A percentile compares a stretch with the other conserved stretches of the same genome.
phyloP scores from a whole-genome alignment of 129 eudicot species.

The Flaveria brownii region DNA sequence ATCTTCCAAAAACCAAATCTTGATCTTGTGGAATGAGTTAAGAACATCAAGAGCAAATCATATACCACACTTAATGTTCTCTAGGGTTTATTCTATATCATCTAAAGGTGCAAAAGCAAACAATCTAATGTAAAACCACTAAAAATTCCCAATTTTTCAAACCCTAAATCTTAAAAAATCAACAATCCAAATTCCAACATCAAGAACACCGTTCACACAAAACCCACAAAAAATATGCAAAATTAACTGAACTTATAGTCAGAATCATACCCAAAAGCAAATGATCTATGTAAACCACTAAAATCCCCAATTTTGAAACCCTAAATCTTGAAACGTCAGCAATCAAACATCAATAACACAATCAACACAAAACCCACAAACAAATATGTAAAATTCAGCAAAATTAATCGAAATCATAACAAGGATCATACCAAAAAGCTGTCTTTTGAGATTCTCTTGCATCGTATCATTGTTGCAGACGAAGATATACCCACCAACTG shows the following conservation, averaged over 20 bases:
- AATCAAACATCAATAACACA: neutral
- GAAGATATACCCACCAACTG: slow-evolving; percentile 91
- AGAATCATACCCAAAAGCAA: slow-evolving; percentile 58
- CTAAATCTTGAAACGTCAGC: neutral
- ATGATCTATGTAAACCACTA: neutral
- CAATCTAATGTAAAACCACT: neutral
- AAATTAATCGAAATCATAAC: neutral
- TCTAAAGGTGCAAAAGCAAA: neutral
- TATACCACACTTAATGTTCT: too few relatives aligned
- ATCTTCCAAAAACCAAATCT: slow-evolving; percentile 1
- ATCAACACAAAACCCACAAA: neutral
- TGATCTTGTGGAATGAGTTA: slow-evolving; percentile 5
- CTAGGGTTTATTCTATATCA: neutral
- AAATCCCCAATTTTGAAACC: neutral
- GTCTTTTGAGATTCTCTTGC: slow-evolving; percentile 92
- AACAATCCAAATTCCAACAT: neutral
- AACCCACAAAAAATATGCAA: neutral
- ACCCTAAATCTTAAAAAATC: neutral
- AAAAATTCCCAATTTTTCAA: neutral
- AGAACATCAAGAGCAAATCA: slow-evolving; percentile 3
- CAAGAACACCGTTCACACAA: neutral
- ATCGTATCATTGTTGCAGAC: slow-evolving; percentile 97
- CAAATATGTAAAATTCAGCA: slow-evolving; percentile 1
- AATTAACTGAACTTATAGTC: neutral
- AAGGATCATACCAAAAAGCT: slow-evolving; percentile 76